These are phyloP conservation scores for Nadsonia commutata DNA, from an alignment of 1,139 yeast genomes.

Conservation along the genomic window DNA sequence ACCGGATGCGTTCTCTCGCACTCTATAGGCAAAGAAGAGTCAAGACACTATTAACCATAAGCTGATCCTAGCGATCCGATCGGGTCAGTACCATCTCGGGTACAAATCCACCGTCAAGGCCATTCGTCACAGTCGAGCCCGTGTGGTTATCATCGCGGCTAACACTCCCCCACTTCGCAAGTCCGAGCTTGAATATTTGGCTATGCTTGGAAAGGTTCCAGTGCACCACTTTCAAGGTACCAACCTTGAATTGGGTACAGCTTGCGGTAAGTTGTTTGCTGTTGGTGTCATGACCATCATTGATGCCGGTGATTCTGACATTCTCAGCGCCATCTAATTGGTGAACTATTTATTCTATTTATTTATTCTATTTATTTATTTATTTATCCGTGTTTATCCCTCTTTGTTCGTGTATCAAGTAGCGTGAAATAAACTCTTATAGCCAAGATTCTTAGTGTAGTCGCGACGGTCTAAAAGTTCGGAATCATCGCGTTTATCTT, in stretches of 20 bases:
- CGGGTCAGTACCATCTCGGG: slow-evolving; percentile 99
- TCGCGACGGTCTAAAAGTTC: too few species aligned
- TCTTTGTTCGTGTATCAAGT: too few species aligned
- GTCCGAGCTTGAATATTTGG: slow-evolving; percentile 99
- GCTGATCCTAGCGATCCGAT: slow-evolving; percentile 95
- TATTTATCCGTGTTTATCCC: too few species aligned
- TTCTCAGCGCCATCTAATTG: slow-evolving; percentile 31
- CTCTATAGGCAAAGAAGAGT: slow-evolving; percentile 63
- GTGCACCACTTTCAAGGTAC: slow-evolving; percentile 99
- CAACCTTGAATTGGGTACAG: slow-evolving; percentile 99
- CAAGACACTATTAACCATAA: slow-evolving; percentile 96
- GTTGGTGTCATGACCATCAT: slow-evolving; percentile 93
- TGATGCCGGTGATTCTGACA: slow-evolving; percentile 99
- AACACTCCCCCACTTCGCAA: slow-evolving; percentile 99
- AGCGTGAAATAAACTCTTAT: too few species aligned
- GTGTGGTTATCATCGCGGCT: slow-evolving; percentile 95
- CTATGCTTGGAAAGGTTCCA: slow-evolving; percentile 97
- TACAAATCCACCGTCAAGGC: slow-evolving; percentile 98
- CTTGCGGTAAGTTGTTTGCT: slow-evolving; percentile 99
- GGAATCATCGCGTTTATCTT: too few species aligned
- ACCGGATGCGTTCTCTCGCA: too few species aligned
- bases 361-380: not conserved
- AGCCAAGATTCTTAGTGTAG: too few species aligned
- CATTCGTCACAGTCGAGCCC: slow-evolving; percentile 97
- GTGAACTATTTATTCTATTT: not conserved